Evolutionary conservation across 176 grass and related monocot genomes (phyloP).

Genomic region (Miscanthus lutarioriparius): DNA sequence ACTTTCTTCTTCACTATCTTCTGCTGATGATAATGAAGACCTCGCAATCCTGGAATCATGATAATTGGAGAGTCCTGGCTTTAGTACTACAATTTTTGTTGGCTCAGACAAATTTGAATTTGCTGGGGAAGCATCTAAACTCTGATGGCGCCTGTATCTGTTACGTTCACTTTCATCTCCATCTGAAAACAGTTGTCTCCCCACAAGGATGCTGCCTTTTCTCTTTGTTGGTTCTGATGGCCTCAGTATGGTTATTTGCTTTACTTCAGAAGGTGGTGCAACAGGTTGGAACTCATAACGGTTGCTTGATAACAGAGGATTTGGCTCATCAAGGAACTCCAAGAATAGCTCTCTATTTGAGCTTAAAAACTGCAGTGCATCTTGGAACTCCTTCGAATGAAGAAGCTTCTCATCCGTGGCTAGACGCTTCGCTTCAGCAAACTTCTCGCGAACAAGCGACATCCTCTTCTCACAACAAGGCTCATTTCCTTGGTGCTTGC

Average conservation of each 20-base stretch:
- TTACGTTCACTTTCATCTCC: slow-evolving; percentile 43
- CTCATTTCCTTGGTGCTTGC: slow-evolving; percentile 38
- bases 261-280: slow-evolving; percentile 57
- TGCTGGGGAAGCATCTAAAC: slow-evolving; percentile 36
- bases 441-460: slow-evolving; percentile 80
- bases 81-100: slow-evolving; percentile 94
- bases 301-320: slow-evolving; percentile 58
- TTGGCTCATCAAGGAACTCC: slow-evolving; percentile 87
- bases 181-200: slow-evolving; percentile 55
- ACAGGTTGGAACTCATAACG: slow-evolving; percentile 39
- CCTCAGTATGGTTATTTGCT: slow-evolving; percentile 90
- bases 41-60: slow-evolving; percentile 38
- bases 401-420: slow-evolving; percentile 83
- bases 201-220: slow-evolving; percentile 32
- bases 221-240: slow-evolving; percentile 64
- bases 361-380: slow-evolving; percentile 88
- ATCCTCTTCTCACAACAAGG: slow-evolving; percentile 75
- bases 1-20: slow-evolving; percentile 50
- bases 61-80: slow-evolving; percentile 54
- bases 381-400: slow-evolving; percentile 91
- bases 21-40: slow-evolving; percentile 35
- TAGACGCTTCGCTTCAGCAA: slow-evolving; percentile 83
- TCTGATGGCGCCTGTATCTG: slow-evolving; percentile 40
- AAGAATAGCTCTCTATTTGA: slow-evolving; percentile 93
- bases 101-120: slow-evolving; percentile 59